Base-by-base conservation (phyloP, 2,329 filamentous ascomycete genomes). In the Apiospora koreana region DNA sequence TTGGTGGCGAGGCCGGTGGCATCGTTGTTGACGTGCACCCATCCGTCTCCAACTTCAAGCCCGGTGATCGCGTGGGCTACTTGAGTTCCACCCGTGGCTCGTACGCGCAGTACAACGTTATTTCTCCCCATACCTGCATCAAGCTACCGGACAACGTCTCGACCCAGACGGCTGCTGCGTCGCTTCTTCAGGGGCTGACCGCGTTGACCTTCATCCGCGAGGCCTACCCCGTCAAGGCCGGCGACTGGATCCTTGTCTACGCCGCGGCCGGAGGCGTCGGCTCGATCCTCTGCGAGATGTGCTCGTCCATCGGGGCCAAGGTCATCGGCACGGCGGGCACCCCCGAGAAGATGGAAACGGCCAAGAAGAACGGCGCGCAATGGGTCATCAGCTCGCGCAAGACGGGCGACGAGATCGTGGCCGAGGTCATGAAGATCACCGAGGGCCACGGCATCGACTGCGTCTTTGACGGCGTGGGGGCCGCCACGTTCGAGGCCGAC, bases 381-480 rank as follows among this genome's bases (percentile, higher is more conserved):
- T 89, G 91, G 74, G 83, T 92, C 69, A 86, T 97, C 74, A 91
- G 93, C 79, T 71, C 65, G 21, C 65, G 66, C 25, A 95, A 94
- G 74, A 80, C 81, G 58, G 80, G 83, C 42, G 89, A 91, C 65
- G 85, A 87, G 72, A 83, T 92, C 31, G 87, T 87, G 70, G 81
- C 80, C 46, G 85, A 87, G 78, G 90, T 94, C 7, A 84, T 86
- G 76, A 87, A 92, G 78, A 89, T 93, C 66, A 97, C 94, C 0
- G 88, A 85, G 1, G 92, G 92, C 0, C 83, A 89, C 71, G 95
- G 95, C 9, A 91, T 92, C 2, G 88, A 89, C 73, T 94, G 91
- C 12, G 92, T 97, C 38, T 97, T 94, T 78, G 94, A 97, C 79
- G 93, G 93, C 7, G 93, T 97, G 2, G 95, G 94, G 16, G 94